Conservation (phyloP, 352 stramenopile species). For the Pythium myriotylum region DNA sequence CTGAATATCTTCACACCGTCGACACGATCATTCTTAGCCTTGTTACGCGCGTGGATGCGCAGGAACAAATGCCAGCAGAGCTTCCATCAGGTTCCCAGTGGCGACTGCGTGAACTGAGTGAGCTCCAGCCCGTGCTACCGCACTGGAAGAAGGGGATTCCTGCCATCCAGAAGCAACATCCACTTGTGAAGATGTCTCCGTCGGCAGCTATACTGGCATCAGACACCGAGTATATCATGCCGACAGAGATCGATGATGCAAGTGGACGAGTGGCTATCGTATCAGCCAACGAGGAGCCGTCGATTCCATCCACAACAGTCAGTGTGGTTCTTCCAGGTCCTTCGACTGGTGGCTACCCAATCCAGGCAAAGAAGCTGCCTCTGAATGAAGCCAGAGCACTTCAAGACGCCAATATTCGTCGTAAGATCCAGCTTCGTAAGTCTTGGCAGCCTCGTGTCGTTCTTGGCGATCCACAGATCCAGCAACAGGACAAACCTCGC, state of each 20-base stretch:
- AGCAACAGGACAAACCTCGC: constrained; percentile 4
- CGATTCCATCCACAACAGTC: neutral
- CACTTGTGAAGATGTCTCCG: constrained; percentile 14
- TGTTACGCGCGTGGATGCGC: constrained; percentile 14
- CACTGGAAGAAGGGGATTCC: constrained; percentile 43
- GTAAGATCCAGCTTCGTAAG: constrained; percentile 56
- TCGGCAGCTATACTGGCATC: neutral
- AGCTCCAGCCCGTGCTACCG: constrained; percentile 45
- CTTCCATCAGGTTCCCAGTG: neutral
- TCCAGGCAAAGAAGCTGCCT: constrained; percentile 25
- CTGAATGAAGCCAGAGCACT: constrained; percentile 29
- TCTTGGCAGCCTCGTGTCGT: constrained; percentile 53
- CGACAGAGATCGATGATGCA: neutral
- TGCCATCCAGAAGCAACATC: constrained; percentile 19
- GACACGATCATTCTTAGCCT: constrained; percentile 47
- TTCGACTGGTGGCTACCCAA: neutral
- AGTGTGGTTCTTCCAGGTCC: neutral
- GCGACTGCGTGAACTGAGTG: constrained; percentile 42
- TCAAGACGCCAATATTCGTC: constrained; percentile 52
- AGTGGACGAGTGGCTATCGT: neutral
- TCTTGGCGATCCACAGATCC: neutral
- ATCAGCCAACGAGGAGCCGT: neutral
- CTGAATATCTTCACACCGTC: constrained; percentile 47
- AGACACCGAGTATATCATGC: neutral
- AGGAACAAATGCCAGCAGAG: neutral